A percentile compares a stretch with the other conserved stretches of the same genome.
phyloP scores from a whole-genome alignment of 2,329 filamentous ascomycete species.

The Fusarium equiseti region DNA sequence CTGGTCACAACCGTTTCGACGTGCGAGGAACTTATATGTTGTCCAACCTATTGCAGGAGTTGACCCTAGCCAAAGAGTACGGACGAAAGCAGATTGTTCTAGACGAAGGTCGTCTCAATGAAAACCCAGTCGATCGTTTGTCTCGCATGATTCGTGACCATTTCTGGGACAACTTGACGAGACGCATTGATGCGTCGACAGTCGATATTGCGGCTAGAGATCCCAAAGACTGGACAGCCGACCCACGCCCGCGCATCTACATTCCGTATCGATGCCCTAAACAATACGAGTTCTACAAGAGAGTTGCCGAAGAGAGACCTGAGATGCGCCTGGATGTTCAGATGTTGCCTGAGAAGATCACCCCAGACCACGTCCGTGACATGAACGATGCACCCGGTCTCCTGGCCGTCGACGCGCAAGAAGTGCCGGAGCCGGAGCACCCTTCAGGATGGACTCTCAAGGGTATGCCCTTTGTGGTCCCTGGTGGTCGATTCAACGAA shows the following conservation, averaged over 20 bases:
- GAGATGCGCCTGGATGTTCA: slow-evolving; percentile 90
- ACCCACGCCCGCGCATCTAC: slow-evolving; percentile 92
- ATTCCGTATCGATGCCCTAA: slow-evolving; percentile 86
- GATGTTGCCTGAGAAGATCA: slow-evolving; percentile 80
- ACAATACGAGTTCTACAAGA: slow-evolving; percentile 89
- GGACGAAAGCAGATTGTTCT: slow-evolving; percentile 90
- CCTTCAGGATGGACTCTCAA: slow-evolving; percentile 76
- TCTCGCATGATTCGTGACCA: slow-evolving; percentile 87
- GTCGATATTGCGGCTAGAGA: slow-evolving; percentile 89
- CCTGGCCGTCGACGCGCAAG: slow-evolving; percentile 89
- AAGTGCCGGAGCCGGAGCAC: slow-evolving; percentile 69
- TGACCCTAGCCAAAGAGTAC: slow-evolving; percentile 91
- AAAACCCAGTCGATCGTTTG: slow-evolving; percentile 92
- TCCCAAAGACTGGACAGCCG: slow-evolving; percentile 93
- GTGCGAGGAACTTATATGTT: slow-evolving; percentile 97
- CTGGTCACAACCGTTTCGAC: slow-evolving; percentile 88
- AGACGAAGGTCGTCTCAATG: slow-evolving; percentile 90
- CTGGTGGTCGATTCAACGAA: slow-evolving; percentile 97
- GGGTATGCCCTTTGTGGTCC: slow-evolving; percentile 95
- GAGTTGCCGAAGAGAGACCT: slow-evolving; percentile 81
- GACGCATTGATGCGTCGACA: slow-evolving; percentile 88
- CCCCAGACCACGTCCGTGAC: slow-evolving; percentile 82
- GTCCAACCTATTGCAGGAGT: slow-evolving; percentile 94
- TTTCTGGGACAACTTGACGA: slow-evolving; percentile 93
- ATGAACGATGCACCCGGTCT: slow-evolving; percentile 91